A percentile compares a stretch with the other conserved stretches of the same genome.
phyloP scores from a whole-genome alignment of 768 basidiomycete species.

The Tricholoma bakamatsutake region DNA sequence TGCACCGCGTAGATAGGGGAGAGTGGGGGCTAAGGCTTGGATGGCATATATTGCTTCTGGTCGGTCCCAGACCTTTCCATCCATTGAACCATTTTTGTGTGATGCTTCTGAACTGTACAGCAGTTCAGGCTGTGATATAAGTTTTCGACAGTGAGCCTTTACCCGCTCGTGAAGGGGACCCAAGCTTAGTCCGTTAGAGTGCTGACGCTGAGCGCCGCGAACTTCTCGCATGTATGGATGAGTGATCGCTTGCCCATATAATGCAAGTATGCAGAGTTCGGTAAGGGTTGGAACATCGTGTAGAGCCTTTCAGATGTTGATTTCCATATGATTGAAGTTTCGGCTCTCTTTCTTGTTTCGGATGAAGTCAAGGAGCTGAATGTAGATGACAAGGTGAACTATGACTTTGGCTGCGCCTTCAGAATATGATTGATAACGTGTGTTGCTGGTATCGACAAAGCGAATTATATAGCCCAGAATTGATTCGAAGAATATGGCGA shows the following conservation, averaged over 20 bases:
- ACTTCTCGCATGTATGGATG: too few species aligned
- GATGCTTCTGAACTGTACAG: slow-evolving; percentile 14
- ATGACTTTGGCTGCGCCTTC: slow-evolving; percentile 22
- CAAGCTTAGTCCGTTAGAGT: too few species aligned
- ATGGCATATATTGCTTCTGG: slow-evolving; percentile 15
- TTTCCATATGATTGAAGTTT: too few species aligned
- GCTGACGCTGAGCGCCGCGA: too few species aligned
- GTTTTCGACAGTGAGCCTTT: too few species aligned
- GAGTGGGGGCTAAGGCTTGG: slow-evolving; percentile 2
- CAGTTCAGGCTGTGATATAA: slow-evolving; percentile 14
- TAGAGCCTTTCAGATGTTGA: too few species aligned
- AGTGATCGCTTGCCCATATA: too few species aligned
- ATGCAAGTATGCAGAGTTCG: too few species aligned
- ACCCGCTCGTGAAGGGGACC: too few species aligned
- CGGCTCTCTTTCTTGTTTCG: too few species aligned
- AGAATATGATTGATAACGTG: slow-evolving; percentile 23
- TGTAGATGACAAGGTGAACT: slow-evolving; percentile 15
- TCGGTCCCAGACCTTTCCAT: slow-evolving; percentile 21
- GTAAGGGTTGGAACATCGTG: too few species aligned
- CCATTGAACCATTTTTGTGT: slow-evolving; percentile 13
- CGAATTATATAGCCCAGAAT: slow-evolving; percentile 5
- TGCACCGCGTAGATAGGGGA: slow-evolving; percentile 13
- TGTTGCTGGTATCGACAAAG: slow-evolving; percentile 28
- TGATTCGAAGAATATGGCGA: slow-evolving; percentile 14
- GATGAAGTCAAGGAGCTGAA: too few species aligned